Evolutionary conservation across 768 basidiomycete genomes (phyloP).

Genomic region (Mycena vulgaris): DNA sequence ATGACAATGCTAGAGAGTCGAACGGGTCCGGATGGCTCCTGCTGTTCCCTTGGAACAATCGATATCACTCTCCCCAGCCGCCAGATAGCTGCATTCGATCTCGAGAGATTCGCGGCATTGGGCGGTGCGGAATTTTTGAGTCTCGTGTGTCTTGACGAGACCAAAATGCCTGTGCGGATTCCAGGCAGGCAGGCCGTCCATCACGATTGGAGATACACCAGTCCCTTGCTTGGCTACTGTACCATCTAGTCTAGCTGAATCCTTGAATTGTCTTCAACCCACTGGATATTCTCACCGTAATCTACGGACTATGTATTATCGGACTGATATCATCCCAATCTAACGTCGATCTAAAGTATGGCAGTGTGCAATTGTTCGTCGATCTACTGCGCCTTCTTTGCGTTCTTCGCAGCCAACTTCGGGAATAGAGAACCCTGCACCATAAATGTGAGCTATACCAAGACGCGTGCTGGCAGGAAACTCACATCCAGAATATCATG

Average conservation of each 20-base stretch:
- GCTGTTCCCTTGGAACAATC: not conserved
- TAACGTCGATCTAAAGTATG: no score
- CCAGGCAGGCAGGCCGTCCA: no score
- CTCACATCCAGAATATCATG: constrained; percentile 58
- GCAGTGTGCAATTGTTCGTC: no score
- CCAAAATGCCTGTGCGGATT: not conserved
- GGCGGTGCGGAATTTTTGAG: not conserved
- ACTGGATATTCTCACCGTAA: no score
- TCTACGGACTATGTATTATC: no score
- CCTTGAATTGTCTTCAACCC: no score
- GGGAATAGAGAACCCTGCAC: constrained; percentile 21
- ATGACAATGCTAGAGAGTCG: not conserved
- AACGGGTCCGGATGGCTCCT: not conserved
- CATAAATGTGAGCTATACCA: not conserved
- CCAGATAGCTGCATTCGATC: not conserved
- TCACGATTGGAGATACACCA: no score
- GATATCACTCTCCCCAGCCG: constrained; percentile 1
- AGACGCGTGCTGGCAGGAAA: not conserved
- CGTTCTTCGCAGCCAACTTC: constrained; percentile 23
- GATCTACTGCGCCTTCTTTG: not conserved
- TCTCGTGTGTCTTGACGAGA: not conserved
- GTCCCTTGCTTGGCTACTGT: no score
- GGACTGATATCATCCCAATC: no score
- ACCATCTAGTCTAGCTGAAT: no score
- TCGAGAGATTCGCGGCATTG: not conserved